Percentiles rank a stretch among this genome's conserved stretches.
These are phyloP conservation scores for Casuarina glauca DNA, from an alignment of 306 rosid species.

Conservation along the genomic window DNA sequence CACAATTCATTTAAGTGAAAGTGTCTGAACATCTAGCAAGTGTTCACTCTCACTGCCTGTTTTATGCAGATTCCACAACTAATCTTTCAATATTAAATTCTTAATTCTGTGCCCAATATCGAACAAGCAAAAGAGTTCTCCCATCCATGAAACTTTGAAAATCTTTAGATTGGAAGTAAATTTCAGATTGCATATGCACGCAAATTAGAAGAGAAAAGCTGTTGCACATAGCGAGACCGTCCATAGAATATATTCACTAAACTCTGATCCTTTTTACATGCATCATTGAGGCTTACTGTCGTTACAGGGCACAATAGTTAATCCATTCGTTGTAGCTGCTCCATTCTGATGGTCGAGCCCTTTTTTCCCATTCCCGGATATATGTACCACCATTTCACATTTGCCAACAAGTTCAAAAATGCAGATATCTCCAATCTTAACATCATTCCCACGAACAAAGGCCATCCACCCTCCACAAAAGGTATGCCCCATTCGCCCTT, in stretches of 20 bases:
- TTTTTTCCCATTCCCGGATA: constrained; percentile 64
- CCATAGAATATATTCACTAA: constrained; percentile 20
- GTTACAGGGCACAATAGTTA: constrained; percentile 42
- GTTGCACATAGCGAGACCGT: constrained; percentile 15
- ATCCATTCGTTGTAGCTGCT: constrained; percentile 36
- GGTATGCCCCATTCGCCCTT: constrained; percentile 75
- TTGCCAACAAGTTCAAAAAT: constrained; percentile 74
- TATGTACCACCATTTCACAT: constrained; percentile 69
- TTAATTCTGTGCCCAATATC: neutral
- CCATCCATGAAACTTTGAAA: neutral
- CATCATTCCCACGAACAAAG: constrained; percentile 80
- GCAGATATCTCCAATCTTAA: constrained; percentile 79
- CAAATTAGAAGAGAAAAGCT: neutral
- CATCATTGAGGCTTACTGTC: constrained; percentile 35
- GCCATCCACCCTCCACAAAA: constrained; percentile 98
- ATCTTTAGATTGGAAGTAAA: neutral
- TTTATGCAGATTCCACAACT: neutral
- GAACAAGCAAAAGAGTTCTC: neutral
- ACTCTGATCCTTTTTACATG: constrained; percentile 26
- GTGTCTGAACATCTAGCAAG: neutral
- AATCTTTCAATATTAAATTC: neutral
- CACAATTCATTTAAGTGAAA: too few species aligned
- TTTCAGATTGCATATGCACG: neutral
- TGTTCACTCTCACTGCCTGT: neutral
- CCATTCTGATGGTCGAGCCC: constrained; percentile 54